These are phyloP conservation scores for Colletotrichum sp. DNA, from an alignment of 2,329 filamentous ascomycete genomes.

Conservation along the genomic window DNA sequence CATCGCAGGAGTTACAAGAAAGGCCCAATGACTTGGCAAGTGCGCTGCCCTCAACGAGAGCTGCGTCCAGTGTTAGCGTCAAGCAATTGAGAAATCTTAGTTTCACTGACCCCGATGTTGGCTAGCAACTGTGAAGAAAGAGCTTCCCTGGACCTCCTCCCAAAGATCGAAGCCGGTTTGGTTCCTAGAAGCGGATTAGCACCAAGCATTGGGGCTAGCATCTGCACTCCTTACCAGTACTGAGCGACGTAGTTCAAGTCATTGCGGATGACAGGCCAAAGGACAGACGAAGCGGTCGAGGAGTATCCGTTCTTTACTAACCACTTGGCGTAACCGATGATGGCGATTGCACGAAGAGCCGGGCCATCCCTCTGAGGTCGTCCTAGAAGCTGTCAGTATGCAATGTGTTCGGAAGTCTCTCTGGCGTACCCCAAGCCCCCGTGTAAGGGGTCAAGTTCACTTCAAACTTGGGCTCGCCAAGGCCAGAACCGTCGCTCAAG, in stretches of 20 bases:
- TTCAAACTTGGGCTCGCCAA: slow-evolving; percentile 79
- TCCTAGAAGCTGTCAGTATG: slow-evolving; percentile 37
- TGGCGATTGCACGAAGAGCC: slow-evolving; percentile 74
- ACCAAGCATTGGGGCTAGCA: not conserved
- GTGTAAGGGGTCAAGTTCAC: slow-evolving; percentile 69
- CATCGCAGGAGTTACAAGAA: slow-evolving; percentile 64
- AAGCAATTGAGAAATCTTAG: slow-evolving; percentile 10
- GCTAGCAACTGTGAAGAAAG: slow-evolving; percentile 78
- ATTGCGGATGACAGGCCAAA: slow-evolving; percentile 79
- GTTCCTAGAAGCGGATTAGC: slow-evolving; percentile 42
- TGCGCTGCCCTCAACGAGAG: slow-evolving; percentile 69
- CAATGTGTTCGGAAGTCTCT: fast-evolving
- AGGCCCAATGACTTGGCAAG: slow-evolving; percentile 69
- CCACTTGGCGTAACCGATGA: slow-evolving; percentile 77
- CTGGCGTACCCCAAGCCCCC: slow-evolving; percentile 63
- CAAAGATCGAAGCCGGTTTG: slow-evolving; percentile 76
- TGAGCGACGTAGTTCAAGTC: slow-evolving; percentile 78
- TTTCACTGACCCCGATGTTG: slow-evolving; percentile 66
- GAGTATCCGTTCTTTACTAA: slow-evolving; percentile 70
- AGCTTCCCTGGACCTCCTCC: slow-evolving; percentile 80
- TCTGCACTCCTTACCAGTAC: slow-evolving; percentile 61
- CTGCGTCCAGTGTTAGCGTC: slow-evolving; percentile 28
- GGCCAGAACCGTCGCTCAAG: slow-evolving; percentile 53
- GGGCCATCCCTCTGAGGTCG: slow-evolving; percentile 83
- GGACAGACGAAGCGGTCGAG: slow-evolving; percentile 55